These are phyloP conservation scores for Blastobotrys arbuscula DNA, from an alignment of 1,139 yeast genomes.

Conservation along the genomic window DNA sequence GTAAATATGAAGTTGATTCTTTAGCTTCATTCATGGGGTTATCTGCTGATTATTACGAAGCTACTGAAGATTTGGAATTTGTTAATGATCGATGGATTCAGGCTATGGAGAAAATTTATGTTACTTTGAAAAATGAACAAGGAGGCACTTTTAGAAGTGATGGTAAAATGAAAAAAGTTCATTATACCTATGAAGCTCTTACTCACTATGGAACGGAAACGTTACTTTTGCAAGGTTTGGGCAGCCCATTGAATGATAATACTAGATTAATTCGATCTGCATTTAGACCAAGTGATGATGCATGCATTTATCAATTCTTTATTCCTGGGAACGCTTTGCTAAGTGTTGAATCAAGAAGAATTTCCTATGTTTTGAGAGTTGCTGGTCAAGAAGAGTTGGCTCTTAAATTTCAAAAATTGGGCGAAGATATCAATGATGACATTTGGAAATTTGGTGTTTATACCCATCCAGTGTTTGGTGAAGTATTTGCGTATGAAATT, in stretches of 20 bases:
- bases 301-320: conserved; percentile 72
- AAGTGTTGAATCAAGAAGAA: conserved; percentile 51
- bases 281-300: conserved; percentile 87
- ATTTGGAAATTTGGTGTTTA: conserved; percentile 59
- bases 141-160: conserved; percentile 60
- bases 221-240: conserved; percentile 67
- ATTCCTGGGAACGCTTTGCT: conserved; percentile 84
- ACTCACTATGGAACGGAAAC: conserved; percentile 81
- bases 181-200: conserved; percentile 63
- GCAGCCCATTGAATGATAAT: conserved; percentile 71
- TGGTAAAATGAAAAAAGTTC: conserved; percentile 26
- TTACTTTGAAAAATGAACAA: conserved; percentile 56
- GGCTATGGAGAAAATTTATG: conserved; percentile 51
- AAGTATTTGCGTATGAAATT: conserved; percentile 80
- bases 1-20: conserved; percentile 85
- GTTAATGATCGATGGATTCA: conserved; percentile 51
- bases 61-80: conserved; percentile 49
- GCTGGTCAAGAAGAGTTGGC: conserved; percentile 20
- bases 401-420: conserved; percentile 34
- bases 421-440: conserved; percentile 48
- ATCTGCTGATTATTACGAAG: conserved; percentile 60
- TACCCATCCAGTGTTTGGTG: conserved; percentile 63
- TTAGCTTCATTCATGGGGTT: conserved; percentile 76
- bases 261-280: conserved; percentile 77
- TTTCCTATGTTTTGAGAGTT: conserved; percentile 26